Evolutionary conservation across 2,329 filamentous ascomycete species (phyloP), one percentile per base, ranked within the genome.

Genomic region (Penicillium sp.): DNA sequence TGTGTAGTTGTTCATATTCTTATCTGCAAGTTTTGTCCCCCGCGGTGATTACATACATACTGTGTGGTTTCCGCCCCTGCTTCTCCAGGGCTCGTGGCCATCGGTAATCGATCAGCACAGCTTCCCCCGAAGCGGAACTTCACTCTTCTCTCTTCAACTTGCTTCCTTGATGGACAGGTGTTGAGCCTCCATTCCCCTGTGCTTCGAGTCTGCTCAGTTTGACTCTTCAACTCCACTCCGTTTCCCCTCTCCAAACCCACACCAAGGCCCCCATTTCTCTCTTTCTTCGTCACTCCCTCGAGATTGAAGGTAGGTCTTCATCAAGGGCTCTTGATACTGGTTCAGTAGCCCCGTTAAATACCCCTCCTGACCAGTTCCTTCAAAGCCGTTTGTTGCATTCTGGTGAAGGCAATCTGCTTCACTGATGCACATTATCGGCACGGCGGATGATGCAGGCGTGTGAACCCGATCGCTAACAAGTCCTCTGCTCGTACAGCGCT

Each of bases 231-330:
- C 51, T 54, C 39, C 46, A 43, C 53, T 53, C 47, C 36, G 30
- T 59, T 58, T 47, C 55, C 49, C 53, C 49, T 48, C 53, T 42
- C 47, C 48, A 44, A 54, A 53, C 51, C 51, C 56, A 53, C 51
- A 54, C 57, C 51, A 55, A 57, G 55, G 47, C 41, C 55, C 47
- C 35, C 58, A 53, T 53, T 56, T 56, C 59, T 60, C 53, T 55
- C 48, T 54, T 62, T 66, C 61, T 55, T 61, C 58, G 67, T 71
- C 67, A 62, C 59, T 70, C 68, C 57, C 67, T 70, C 59, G 55
- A 59, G 64, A 59, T 60, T 63, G 63, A 70, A 67, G 66, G 70
- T 72, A 67, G 53, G 67, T 56, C 41, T 42, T 23, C 34, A 32
- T 58, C 16, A 41, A 51, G 18, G 39, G n/a, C 23, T 16, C 45